Percentiles rank a stretch among this genome's conserved stretches.
Conservation (phyloP, 192 early-diverging fungal genomes). For the Coemansia sp. region DNA sequence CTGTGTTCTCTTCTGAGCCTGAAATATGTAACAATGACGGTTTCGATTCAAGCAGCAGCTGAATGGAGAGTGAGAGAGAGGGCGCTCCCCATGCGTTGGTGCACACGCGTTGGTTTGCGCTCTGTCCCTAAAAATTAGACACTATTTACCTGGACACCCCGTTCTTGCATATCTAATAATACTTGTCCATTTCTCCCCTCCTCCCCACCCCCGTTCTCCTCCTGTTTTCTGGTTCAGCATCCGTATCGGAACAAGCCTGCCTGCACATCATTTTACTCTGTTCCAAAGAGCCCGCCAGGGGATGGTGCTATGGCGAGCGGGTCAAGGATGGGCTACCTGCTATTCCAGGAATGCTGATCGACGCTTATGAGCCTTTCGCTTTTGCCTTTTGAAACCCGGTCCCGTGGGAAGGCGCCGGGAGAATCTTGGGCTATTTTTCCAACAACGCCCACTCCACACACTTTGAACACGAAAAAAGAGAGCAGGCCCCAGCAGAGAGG, state of each 20-base stretch:
- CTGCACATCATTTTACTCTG: neutral
- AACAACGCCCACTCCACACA: neutral
- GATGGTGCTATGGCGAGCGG: neutral
- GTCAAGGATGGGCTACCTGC: neutral
- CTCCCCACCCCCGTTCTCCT: too few species aligned
- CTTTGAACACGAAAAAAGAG: neutral
- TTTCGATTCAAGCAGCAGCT: neutral
- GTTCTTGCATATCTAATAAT: neutral
- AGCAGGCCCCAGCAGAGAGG: too few species aligned
- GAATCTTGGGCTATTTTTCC: neutral
- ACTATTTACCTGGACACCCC: neutral
- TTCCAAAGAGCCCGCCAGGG: neutral
- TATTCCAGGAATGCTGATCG: neutral
- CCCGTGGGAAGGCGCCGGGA: too few species aligned
- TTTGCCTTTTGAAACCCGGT: neutral
- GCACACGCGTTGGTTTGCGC: neutral
- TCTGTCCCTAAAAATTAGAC: neutral
- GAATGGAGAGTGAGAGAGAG: neutral
- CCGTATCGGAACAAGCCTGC: constrained; percentile 5
- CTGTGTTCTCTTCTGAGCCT: constrained; percentile 7
- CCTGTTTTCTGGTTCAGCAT: neutral
- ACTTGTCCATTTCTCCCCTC: neutral
- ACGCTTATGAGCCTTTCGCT: neutral
- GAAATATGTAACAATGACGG: neutral
- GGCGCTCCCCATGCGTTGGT: neutral